phyloP scores from a whole-genome alignment of 768 basidiomycete species.

The Wakefieldia striispora region DNA sequence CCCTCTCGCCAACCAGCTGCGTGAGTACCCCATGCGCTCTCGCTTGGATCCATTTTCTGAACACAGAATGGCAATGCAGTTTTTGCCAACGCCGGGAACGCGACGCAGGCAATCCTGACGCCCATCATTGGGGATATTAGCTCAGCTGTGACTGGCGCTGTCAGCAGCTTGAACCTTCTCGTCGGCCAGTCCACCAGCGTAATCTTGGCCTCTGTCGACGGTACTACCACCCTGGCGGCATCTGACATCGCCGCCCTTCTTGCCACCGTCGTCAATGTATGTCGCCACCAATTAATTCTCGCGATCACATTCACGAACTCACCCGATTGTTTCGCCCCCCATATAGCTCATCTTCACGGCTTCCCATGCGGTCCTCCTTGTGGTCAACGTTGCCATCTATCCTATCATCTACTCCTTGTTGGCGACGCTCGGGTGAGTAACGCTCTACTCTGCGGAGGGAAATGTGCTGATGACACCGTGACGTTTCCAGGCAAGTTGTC shows the following conservation, averaged over 20 bases:
- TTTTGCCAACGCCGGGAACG: conserved; percentile 9
- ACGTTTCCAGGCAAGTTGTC: background rate
- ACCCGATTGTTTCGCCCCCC: background rate
- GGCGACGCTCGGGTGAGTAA: conserved; percentile 3
- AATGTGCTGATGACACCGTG: background rate
- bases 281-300: background rate
- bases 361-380: conserved; percentile 1
- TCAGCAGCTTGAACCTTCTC: conserved; percentile 3
- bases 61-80: conserved; percentile 1
- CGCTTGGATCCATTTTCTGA: background rate
- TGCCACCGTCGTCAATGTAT: background rate
- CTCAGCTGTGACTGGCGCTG: conserved; percentile 3
- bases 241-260: conserved; percentile 10
- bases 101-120: conserved; percentile 6
- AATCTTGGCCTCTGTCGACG: conserved; percentile 9
- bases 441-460: background rate
- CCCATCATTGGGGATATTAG: conserved; percentile 8
- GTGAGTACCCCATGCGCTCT: background rate
- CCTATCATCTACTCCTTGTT: background rate
- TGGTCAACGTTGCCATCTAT: conserved; percentile 5
- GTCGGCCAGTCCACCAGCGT: background rate
- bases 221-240: background rate
- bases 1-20: conserved; percentile 8
- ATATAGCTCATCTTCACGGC: conserved; percentile 12
- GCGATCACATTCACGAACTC: background rate